Base-by-base conservation (phyloP, 805 yeast genomes). In the Zygoascus biomembranicola region DNA sequence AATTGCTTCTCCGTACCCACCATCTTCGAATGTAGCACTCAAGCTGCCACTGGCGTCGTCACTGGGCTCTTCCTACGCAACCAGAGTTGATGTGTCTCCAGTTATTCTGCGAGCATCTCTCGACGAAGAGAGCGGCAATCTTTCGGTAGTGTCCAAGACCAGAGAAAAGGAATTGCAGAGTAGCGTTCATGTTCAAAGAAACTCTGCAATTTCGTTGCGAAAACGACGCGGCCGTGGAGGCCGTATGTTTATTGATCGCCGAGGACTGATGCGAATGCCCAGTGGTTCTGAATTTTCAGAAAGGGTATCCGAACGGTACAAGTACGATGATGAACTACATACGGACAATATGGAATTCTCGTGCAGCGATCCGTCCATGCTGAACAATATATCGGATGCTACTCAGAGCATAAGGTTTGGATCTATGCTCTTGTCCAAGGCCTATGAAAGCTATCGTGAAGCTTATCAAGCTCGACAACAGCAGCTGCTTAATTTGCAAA, bases 321-420 rank as follows among this genome's bases (percentile, higher is more conserved):
- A 73, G 61, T 84, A 78, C 63, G 90, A 85, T 66, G 69, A 75
- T 43, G 90, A 86, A 55, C 63, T 70, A 42, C 66, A 74, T 6
- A 62, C 66, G 49, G 71, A 71, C 51, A 71, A 71, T 54, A 72
- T 68, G 62, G 75, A 72, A 43, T 85, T 85, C 37, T 74, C 87
- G 53, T 76, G 82, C 55, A 77, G 79, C 55, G 96, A 89, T 67
- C 97, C 97, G 0, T 82, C 96, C 0, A 77, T 79, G 52, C 75
- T 90, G 61, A 90, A 90, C 64, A 85, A 85, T 58, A 88, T 90
- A 43, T 80, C 89, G 13, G 84, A 84, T 52, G 92, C 84, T 50
- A 90, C 97, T 1, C 97, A 90, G 69, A 83, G 87, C 1, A 87
- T 92, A 32, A 75, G 97, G 55, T 90, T 90, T 69, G 96, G 97